Base-by-base conservation (phyloP, 1,139 yeast genomes). In the Torulaspora pretoriensis region DNA sequence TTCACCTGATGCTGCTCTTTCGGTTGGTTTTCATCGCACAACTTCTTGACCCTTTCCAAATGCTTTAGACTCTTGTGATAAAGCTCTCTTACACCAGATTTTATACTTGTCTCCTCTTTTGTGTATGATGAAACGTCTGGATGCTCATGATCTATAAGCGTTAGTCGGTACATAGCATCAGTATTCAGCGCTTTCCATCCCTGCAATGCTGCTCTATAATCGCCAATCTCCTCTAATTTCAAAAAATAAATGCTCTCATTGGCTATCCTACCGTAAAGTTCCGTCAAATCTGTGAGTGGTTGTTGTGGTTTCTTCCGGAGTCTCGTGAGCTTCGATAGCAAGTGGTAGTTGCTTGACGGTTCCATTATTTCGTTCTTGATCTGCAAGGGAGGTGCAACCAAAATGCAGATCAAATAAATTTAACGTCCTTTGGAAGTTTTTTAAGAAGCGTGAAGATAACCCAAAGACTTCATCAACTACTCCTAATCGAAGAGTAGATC, bases 101-200 rank as follows among this genome's bases (percentile, higher is more conserved):
- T 59, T 23, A 69, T 48, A 47, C 63, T 62, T 2, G 61, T 33
- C 45, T 68, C 73, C 66, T 77, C 60, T 69, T 68, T 52, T 56
- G 75, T 54, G 69, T 69, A 68, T 63, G 76, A 57, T 63, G 72
- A 50, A 7, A 44, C 48, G 66, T 56, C 53, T 8, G 65, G 60
- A 49, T 67, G 60, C 9, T 65, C 64, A 48, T 73, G 74, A 40
- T 80, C 83, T 44, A 82, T 72, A 10, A 68, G 55, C 30, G 81
- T 84, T 35, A 81, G 64, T 54, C 77, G 78, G 59, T 69, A 78
- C 42, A 79, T 68, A 8, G 81, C 70, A 42, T 77, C 73, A 1
- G 85, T 79, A 52, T 81, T 86, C 14, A 83, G 65, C 7, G 80
- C 71, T 55, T 80, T 81, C 90, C 90, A 83, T 2, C 89, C 89